Base-by-base conservation (phyloP, 768 basidiomycete species). In the Coprinopsis marcescibilis region DNA sequence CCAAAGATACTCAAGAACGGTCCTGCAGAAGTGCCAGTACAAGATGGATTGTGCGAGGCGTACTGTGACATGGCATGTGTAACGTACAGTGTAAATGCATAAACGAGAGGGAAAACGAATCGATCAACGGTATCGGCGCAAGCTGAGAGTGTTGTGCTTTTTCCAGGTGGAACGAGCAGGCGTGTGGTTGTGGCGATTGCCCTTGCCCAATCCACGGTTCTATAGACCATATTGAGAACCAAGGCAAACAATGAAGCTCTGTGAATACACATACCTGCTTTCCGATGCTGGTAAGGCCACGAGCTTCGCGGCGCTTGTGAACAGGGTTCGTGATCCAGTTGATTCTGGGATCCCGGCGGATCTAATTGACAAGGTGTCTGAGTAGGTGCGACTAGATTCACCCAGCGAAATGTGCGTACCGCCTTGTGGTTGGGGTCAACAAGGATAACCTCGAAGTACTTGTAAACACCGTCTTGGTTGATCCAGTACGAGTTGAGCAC, bases 401-500 rank as follows among this genome's bases (percentile, higher is more conserved):
- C 15, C 4, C 67, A n/a, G 49, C 15, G 34, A 26, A 26, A 33
- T 24, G 5, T n/a, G 70, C 90, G 60, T 64, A 93, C 91, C 59
- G 89, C 91, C 65, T 92, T 94, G 76, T 95, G 91, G 64, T 65
- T 83, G 50, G 92, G 92, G 62, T 99, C 96, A 49, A 99, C 94
- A 55, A 96, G 81, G 65, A 99, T 98, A 60, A 99, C 91, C 67
- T 99, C 96, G 73, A 83, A 99, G 76, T 96, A 97, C 68, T 95
- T 96, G 82, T 95, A 96, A 24, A 96, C 89, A 69, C 93, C 92
- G 64, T 97, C 93, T 72, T 95, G 92, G 72, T 98, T 98, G 62
- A 99, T 74, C 96, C 96, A 99, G 80, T 98, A 98, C 38, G 95
- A 97, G 74, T 95, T 96, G 60, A 96, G 65, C 55, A 99, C 96